Percentiles rank a stretch among this genome's conserved stretches.
Evolutionary conservation across 371 early-diverging fungal species (phyloP).

Genomic region (Synchytrium microbalum): DNA sequence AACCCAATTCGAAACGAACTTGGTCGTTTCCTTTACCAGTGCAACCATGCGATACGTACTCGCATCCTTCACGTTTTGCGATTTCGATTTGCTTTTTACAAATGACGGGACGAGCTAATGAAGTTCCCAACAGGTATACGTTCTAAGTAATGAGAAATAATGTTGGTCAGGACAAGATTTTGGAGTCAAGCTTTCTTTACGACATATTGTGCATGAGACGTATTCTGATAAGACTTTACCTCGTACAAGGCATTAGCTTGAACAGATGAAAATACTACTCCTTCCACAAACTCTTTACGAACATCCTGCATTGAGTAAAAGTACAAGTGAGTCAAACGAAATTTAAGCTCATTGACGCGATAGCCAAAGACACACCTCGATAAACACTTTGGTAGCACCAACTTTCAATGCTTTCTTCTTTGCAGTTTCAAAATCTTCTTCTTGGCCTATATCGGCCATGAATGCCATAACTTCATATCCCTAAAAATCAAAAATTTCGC

Average conservation of each 20-base stretch:
- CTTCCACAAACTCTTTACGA: slow-evolving; percentile 85
- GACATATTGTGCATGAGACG: too few relatives aligned
- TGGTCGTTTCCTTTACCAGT: slow-evolving; percentile 99
- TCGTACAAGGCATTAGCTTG: slow-evolving; percentile 95
- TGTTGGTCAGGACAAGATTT: too few relatives aligned
- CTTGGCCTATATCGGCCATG: slow-evolving; percentile 97
- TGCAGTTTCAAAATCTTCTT: slow-evolving; percentile 95
- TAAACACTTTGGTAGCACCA: slow-evolving; percentile 90
- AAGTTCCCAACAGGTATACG: slow-evolving; percentile 92
- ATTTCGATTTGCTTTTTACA: slow-evolving; percentile 85
- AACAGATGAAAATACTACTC: slow-evolving; percentile 85
- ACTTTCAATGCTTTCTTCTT: slow-evolving; percentile 81
- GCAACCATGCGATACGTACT: slow-evolving; percentile 93
- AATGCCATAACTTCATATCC: slow-evolving; percentile 94
- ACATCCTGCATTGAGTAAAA: slow-evolving; percentile 54
- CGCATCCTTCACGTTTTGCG: slow-evolving; percentile 83
- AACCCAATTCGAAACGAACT: slow-evolving; percentile 96
- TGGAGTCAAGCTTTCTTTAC: too few relatives aligned
- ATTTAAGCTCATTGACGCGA: neutral
- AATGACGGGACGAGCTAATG: slow-evolving; percentile 94
- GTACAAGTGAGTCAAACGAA: slow-evolving; percentile 6
- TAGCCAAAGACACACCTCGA: slow-evolving; percentile 56
- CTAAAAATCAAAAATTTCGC: slow-evolving; percentile 13
- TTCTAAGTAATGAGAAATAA: slow-evolving; percentile 24
- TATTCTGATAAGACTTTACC: too few relatives aligned